Evolutionary conservation across 257 asterid species (phyloP), one percentile per base, ranked within the genome.

Genomic region (Solanum sparsipilum): DNA sequence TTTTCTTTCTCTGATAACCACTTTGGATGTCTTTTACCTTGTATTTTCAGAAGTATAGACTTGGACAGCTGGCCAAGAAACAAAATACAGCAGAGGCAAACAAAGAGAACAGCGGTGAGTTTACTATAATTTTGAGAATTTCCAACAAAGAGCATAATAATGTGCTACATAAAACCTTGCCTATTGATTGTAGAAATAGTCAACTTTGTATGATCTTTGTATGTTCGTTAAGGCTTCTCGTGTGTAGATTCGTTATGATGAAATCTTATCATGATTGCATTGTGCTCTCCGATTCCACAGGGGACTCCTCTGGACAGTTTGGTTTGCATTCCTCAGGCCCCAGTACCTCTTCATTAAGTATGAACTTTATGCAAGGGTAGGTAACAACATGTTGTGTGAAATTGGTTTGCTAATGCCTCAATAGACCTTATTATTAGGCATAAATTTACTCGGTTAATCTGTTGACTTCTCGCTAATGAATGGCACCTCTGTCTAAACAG

Each of bases 31-130:
- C 41, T 84, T 84, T 41, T 74, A 58, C 9, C 70, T 60, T 9
- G 38, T 78, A 87, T 87, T 13, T 89, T 90, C 91, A 95, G 99
- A 96, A 96, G 91, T 96, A 95, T 71, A 94, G 99, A 89, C 93
- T 94, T 74, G 98, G 98, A 60, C 99, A 95, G 91, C 98, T 88
- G 85, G 90, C 93, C 60, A 94, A 90, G 88, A 94, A 90, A 88
- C 98, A 92, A 86, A 93, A 87, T 83, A 34, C 87, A 84, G 76
- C 68, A 9, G 93, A 89, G 9, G 92, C 89, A 82, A 93, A 89
- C 84, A 75, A 90, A 86, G 94, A 92, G 52, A 91, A 88, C 76
- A 91, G 91, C 38, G 93, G 98, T 93, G 58, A 90, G 93, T 89
- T 83, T 63, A 12, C 83, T 67, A 6, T 86, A 56, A 39, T 85